Evolutionary conservation across 352 stramenopile species (phyloP), one percentile per base, ranked within the genome.

Genomic region (Pythium aquatile): DNA sequence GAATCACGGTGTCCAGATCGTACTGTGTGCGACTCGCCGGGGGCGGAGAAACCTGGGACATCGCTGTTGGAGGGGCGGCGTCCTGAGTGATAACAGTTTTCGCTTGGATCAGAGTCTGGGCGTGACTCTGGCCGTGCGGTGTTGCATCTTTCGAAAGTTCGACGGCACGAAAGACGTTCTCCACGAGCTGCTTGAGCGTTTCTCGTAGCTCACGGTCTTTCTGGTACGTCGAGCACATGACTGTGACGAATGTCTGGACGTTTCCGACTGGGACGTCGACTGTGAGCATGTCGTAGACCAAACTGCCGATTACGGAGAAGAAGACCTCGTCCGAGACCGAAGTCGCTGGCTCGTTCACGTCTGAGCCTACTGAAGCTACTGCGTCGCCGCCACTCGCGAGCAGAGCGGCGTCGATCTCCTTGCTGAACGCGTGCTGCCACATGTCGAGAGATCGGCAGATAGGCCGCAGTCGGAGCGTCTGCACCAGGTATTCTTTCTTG

Each of bases 201-300:
- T 85, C 74, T 17, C 83, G 64, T 13, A 94, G 64, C 26, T 94
- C 83, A 52, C 68, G 74, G 0, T 70, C 81, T 57, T 92, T 92
- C 61, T 91, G 77, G 58, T 94, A 94, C 49, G 82, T 93, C 10
- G 82, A 85, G 44, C 83, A 90, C 85, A 94, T 94, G 46, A 90
- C 85, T 6, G 70, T 68, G 20, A 94, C 83, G 58, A 94, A 94
- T 1, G 82, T 87, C 33, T 91, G 72, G 11, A 92, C 81, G 30
- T 94, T 90, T 5, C 72, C 68, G 0, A 93, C 70, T 4, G 83
- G 77, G 11, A 91, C 79, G 52, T 94, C 82, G 32, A 94, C 81
- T 10, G 78, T 92, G 13, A 94, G 79, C 85, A 94, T 94, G 59
- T 93, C 84, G 72, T 92, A 94, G 51, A 93, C 79, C 13, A 94